A percentile compares a stretch with the other conserved stretches of the same genome.
These are phyloP conservation scores for Furculomyces boomerangus DNA, from an alignment of 371 early-diverging fungal genomes.

Conservation along the genomic window DNA sequence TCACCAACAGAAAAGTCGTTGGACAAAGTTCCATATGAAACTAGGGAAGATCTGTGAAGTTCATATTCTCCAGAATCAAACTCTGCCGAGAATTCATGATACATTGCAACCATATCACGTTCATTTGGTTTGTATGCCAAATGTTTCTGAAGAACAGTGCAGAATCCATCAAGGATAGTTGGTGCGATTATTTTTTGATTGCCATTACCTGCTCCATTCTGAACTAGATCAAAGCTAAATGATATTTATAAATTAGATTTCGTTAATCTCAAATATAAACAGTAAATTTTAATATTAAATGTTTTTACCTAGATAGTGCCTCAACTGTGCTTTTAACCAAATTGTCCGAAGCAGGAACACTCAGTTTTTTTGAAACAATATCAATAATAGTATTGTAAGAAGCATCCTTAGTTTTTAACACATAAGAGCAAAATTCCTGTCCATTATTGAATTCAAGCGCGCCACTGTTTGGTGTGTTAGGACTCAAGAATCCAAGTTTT, in stretches of 20 bases:
- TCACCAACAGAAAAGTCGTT: constrained; percentile 34
- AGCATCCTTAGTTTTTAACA: neutral
- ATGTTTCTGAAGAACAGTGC: constrained; percentile 72
- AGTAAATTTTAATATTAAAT: no score
- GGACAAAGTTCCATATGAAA: constrained; percentile 59
- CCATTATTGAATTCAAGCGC: neutral
- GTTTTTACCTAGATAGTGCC: no score
- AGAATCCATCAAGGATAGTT: constrained; percentile 75
- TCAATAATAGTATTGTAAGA: neutral
- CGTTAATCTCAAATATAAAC: no score
- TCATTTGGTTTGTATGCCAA: constrained; percentile 72
- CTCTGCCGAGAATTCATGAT: constrained; percentile 83
- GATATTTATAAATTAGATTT: neutral
- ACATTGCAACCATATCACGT: constrained; percentile 89
- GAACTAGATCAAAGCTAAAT: neutral
- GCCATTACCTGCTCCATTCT: neutral
- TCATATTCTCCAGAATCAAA: constrained; percentile 47
- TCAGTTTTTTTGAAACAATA: constrained; percentile 4
- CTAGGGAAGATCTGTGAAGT: constrained; percentile 69
- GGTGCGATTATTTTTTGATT: constrained; percentile 8
- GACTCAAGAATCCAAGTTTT: constrained; percentile 13
- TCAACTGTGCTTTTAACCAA: no score
- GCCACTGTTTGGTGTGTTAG: neutral
- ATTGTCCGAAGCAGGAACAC: no score
- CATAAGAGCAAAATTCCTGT: neutral